Base-by-base conservation (phyloP, 2,329 filamentous ascomycete genomes). In the Ophiocordyceps camponoti-floridani region DNA sequence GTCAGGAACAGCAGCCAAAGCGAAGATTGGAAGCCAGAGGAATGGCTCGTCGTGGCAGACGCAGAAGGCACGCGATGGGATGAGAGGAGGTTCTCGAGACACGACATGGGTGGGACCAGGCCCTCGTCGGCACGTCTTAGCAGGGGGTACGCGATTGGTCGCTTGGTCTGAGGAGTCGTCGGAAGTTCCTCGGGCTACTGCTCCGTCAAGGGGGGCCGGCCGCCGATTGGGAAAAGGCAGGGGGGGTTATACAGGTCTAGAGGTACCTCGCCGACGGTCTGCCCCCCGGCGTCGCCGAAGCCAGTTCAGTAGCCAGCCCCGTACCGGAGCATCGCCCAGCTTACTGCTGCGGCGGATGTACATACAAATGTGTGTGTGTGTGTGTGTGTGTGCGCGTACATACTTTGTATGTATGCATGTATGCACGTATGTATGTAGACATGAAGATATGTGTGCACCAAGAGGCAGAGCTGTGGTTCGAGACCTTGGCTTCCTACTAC, bases 71-170 rank as follows among this genome's bases (percentile, higher is more conserved):
- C 45, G 45, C 45, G 42, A 44, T 43, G 44, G 35, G 35, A 38
- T 38, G 35, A 43, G 45, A 41, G 42, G 45, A 46, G 42, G 45
- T 44, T 44, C 43, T 33, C 35, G 28, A 19, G 45, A 42, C 42
- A 35, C 35, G 45, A 44, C 27, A 41, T 30, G 41, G 40, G 42
- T 42, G 31, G 45, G 41, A 26, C 33, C 38, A 47, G 40, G 35
- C 31, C 23, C 23, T 18, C 37, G 44, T 42, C n/a, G 28, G 16
- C 30, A 18, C 12, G 19, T 18, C 42, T 43, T 43, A 43, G 42
- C 42, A 9, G 42, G 12, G 9, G 31, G 31, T 43, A 43, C 42
- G 14, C 28, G 28, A 18, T 18, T 7, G 10, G 10, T 10, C 3
- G 16, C n/a, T 8, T 11, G n/a, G 16, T 38, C 2, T 4, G 5